Conservation (phyloP, 1,139 yeast genomes). For the Hanseniaspora sp. region DNA sequence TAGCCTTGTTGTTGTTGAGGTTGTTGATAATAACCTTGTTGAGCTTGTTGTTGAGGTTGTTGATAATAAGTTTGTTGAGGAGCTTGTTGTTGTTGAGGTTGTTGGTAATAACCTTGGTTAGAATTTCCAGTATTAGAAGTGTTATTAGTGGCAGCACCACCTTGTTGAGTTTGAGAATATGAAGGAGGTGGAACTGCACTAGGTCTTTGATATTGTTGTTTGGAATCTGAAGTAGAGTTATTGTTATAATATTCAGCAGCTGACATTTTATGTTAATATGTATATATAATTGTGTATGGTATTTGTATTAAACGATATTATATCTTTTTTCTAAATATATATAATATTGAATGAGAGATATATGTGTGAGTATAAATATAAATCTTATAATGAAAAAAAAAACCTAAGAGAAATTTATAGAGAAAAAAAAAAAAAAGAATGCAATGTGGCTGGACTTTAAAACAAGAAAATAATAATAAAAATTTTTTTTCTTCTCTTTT, state of each 20-base stretch:
- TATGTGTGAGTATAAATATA: too few relatives aligned
- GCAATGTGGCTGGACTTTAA: too few relatives aligned
- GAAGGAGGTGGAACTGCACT: slow-evolving; percentile 13
- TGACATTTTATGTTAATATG: slow-evolving; percentile 6
- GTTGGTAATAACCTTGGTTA: slow-evolving; percentile 19
- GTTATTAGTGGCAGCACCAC: slow-evolving; percentile 17
- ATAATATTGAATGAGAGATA: too few relatives aligned
- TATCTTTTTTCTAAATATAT: too few relatives aligned
- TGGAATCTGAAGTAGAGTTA: neutral
- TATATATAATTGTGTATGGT: neutral
- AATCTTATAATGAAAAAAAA: too few relatives aligned
- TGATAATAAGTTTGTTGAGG: slow-evolving; percentile 26
- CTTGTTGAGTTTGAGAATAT: slow-evolving; percentile 32
- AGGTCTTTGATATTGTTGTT: slow-evolving; percentile 16
- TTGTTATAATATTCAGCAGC: slow-evolving; percentile 15
- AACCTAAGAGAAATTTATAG: too few relatives aligned
- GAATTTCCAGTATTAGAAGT: slow-evolving; percentile 10
- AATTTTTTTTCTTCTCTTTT: too few relatives aligned
- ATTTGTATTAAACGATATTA: too few relatives aligned
- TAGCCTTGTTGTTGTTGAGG: slow-evolving; percentile 33
- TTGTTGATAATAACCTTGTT: slow-evolving; percentile 31
- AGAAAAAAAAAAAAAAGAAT: too few relatives aligned
- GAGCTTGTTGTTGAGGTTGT: slow-evolving; percentile 22
- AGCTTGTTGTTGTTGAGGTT: slow-evolving; percentile 19
- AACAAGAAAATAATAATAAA: too few relatives aligned